Evolutionary conservation across 768 basidiomycete species (phyloP).

Genomic region (Sporobolomyces pararoseus): DNA sequence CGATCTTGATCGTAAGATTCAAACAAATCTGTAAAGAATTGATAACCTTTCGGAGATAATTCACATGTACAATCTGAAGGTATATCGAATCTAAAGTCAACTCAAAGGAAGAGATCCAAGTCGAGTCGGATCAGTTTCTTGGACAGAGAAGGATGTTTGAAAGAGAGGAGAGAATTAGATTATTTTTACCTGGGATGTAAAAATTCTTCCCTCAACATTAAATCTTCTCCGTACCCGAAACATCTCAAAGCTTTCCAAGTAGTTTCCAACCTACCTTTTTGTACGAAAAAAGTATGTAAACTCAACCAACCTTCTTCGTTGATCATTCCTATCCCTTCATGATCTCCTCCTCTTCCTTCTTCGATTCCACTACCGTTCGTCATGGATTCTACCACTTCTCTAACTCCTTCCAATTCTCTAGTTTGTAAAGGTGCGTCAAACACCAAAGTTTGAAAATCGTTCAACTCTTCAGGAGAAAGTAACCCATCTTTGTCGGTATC

Average conservation of each 20-base stretch:
- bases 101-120: no score
- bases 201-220: constrained; percentile 81
- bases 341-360: not conserved
- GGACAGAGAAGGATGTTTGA: no score
- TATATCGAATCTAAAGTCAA: constrained; percentile 71
- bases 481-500: constrained; percentile 91
- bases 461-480: constrained; percentile 81
- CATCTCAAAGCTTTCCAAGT: constrained; percentile 94
- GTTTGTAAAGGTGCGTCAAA: constrained; percentile 87
- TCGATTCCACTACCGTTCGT: constrained; percentile 42
- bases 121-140: no score
- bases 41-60: constrained; percentile 85
- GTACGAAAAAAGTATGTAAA: constrained; percentile 94
- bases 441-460: constrained; percentile 96
- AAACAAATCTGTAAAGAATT: constrained; percentile 95
- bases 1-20: constrained; percentile 94
- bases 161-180: not conserved
- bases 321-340: constrained; percentile 67
- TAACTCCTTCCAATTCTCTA: constrained; percentile 94
- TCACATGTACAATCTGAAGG: constrained; percentile 91
- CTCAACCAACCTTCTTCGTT: constrained; percentile 91
- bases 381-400: constrained; percentile 64
- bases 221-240: constrained; percentile 93
- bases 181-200: constrained; percentile 74
- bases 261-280: constrained; percentile 88